Base-by-base conservation (phyloP, 1,284 basidiomycete genomes). In the Pholiota adiposa region DNA sequence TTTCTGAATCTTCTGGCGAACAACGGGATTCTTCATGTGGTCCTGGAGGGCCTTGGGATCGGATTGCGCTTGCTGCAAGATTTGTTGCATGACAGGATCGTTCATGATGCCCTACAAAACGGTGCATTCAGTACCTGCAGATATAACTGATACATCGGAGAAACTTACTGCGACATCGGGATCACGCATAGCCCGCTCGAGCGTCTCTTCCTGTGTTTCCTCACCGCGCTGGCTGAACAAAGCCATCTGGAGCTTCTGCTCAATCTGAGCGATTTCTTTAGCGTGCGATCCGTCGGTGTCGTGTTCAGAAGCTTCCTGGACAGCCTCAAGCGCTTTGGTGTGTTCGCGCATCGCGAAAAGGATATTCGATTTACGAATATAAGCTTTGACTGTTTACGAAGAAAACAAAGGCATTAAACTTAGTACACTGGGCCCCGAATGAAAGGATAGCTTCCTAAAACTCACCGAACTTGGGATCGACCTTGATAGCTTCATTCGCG, bases 171-270 rank as follows among this genome's bases (percentile, higher is more conserved):
- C 92, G 54, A 98, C 86, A 77, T 99, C 97, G 6, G 97, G 97
- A 79, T 99, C 97, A 56, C 94, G 84, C 96, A 98, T 98, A 9
- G 97, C 97, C 33, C 97, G 84, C 70, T 92, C 85, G 62, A 98
- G 81, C 18, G 96, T 94, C 81, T 99, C 86, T 74, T 99, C 94
- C 70, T 98, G 95, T 14, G 88, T 89, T 79, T 99, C 97, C 51
- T 82, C 87, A 19, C 88, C 83, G n/a, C 96, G 87, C 74, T 98
- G 88, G 49, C 81, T 80, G 73, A 89, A 92, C 56, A 97, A 75
- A 44, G 93, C 95, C 72, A 87, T 83, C 71, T 96, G 89, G 67
- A 88, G 83, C 79, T 96, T 97, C 62, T 83, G 72, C 72, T 94
- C 85, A 71, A 91, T 89, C 54, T 86, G 83, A 64, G 87, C 81